Evolutionary conservation across 805 yeast species (phyloP).

Genomic region (Metschnikowia cerradonensis): DNA sequence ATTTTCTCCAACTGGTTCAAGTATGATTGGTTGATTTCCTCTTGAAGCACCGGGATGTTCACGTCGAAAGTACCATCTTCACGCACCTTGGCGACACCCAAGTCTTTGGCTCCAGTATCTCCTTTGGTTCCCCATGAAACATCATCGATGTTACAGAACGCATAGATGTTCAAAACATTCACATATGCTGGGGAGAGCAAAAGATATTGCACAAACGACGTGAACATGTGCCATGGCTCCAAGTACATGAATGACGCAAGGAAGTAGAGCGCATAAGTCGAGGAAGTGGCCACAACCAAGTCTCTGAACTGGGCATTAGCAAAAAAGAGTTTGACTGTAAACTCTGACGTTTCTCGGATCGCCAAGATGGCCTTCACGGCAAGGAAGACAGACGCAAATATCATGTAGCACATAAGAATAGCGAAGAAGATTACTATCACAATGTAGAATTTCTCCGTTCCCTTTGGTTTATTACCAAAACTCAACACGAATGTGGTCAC

Average conservation of each 20-base stretch:
- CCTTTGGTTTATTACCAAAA: slow-evolving; percentile 62
- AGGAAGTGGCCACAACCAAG: slow-evolving; percentile 53
- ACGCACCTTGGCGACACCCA: slow-evolving; percentile 51
- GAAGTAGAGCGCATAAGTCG: slow-evolving; percentile 60
- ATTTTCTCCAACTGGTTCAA: slow-evolving; percentile 51
- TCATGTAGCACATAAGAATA: slow-evolving; percentile 54
- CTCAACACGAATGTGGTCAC: slow-evolving; percentile 59
- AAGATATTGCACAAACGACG: slow-evolving; percentile 50
- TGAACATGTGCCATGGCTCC: slow-evolving; percentile 66
- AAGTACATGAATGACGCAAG: slow-evolving; percentile 54
- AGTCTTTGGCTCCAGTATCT: slow-evolving; percentile 52
- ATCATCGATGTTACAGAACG: slow-evolving; percentile 69
- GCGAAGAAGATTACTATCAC: slow-evolving; percentile 55
- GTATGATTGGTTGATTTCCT: slow-evolving; percentile 52
- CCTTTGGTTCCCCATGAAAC: slow-evolving; percentile 78
- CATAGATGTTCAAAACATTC: slow-evolving; percentile 59
- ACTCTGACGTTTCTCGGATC: slow-evolving; percentile 31
- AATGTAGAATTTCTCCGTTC: slow-evolving; percentile 52
- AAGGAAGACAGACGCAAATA: slow-evolving; percentile 54
- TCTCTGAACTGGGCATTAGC: slow-evolving; percentile 43
- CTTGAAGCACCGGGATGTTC: slow-evolving; percentile 45
- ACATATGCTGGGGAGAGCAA: slow-evolving; percentile 51
- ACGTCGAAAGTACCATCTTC: slow-evolving; percentile 57
- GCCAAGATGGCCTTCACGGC: slow-evolving; percentile 48
- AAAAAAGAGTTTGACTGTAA: slow-evolving; percentile 46